Conservation (phyloP, 2,329 filamentous ascomycete genomes). For the Cladophialophora exuberans region DNA sequence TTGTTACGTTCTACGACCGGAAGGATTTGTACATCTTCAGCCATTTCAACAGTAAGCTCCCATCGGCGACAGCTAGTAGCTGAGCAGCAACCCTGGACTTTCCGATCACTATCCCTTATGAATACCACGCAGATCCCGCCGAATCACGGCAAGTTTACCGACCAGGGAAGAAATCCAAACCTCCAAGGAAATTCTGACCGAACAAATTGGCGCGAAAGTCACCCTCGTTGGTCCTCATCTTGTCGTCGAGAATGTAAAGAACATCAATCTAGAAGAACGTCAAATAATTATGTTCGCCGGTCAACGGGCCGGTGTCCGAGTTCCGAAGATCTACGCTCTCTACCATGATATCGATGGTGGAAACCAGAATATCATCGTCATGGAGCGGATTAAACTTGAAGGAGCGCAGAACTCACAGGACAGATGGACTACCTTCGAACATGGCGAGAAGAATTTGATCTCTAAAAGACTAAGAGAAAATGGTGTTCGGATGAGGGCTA, state of each 20-base stretch:
- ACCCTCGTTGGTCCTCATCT: constrained; percentile 31
- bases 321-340: constrained; percentile 41
- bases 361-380: constrained; percentile 38
- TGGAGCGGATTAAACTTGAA: constrained; percentile 40
- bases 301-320: constrained; percentile 32
- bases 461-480: constrained; percentile 26
- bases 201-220: constrained; percentile 30
- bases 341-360: constrained; percentile 32
- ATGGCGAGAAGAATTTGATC: constrained; percentile 34
- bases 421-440: constrained; percentile 31
- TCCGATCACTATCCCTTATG: no score
- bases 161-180: no score
- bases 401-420: constrained; percentile 33
- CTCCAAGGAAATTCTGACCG: no score
- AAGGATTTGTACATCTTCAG: no score
- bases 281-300: constrained; percentile 40
- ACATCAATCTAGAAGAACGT: constrained; percentile 37
- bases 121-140: no score
- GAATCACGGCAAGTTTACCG: no score
- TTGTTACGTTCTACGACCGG: no score
- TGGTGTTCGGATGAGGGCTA: constrained; percentile 36
- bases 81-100: no score
- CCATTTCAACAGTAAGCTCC: no score
- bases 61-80: no score
- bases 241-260: constrained; percentile 35